Base-by-base conservation (phyloP, 257 asterid genomes). In the Solanum dulcamara region DNA sequence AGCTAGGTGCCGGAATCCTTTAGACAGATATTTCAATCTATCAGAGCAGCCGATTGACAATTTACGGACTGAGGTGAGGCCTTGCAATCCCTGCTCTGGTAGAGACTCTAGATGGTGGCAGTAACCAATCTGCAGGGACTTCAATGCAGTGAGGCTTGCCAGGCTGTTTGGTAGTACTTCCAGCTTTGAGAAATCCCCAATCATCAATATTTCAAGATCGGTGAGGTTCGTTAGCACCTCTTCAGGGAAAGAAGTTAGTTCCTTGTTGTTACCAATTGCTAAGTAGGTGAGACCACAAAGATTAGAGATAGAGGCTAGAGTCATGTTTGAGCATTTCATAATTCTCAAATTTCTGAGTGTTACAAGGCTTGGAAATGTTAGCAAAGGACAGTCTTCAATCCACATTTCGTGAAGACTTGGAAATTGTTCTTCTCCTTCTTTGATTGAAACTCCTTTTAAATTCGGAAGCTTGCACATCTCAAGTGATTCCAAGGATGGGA, bases 351-450 rank as follows among this genome's bases (percentile, higher is more conserved):
- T 37, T 71, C 18, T 37, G 50, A 71, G 51, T 20, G 80, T 0
- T 71, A 20, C 0, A 71, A 71, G 80, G 7, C 20, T 0, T 10
- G 80, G 51, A 37, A 71, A 12, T 37, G 35, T 59, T 64, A 38
- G 57, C 84, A 80, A 80, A 80, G 84, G 84, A 40, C 28, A 50
- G 40, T 85, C 26, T 30, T 44, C 84, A 5, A 85, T 6, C 12
- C 12, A 18, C 86, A 89, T 50, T 0, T 0, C 1, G 1, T 59
- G 88, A 40, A 90, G 87, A n/a, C 81, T 18, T 2, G 92, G 85
- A 64, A 85, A 86, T 8, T 46, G 38, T 18, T 42, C 75, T 66
- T 26, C 30, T 46, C 38, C 83, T 81, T 42, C 67, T 57, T 50
- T 0, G 66, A 15, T 71, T 30, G 68, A 66, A 24, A 90, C 64